A percentile compares a stretch with the other conserved stretches of the same genome.
These are phyloP conservation scores for Bipolaris bicolor DNA, from an alignment of 2,329 filamentous ascomycete genomes.

Conservation along the genomic window DNA sequence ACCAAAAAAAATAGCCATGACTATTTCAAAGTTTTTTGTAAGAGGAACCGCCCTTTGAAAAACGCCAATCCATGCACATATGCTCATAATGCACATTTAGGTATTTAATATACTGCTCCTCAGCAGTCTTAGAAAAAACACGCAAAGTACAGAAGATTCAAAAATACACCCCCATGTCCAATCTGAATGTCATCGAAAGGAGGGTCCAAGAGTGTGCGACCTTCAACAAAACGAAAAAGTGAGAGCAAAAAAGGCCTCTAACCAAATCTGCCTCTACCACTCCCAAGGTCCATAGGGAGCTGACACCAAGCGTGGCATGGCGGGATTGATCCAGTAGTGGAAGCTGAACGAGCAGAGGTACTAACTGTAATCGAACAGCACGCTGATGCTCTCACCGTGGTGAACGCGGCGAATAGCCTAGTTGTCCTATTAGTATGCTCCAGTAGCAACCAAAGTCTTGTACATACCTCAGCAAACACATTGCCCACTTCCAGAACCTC, in stretches of 20 bases:
- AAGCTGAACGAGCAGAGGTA: conserved; percentile 22
- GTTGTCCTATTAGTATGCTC: conserved; percentile 22
- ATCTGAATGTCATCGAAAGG: conserved; percentile 1
- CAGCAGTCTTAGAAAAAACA: conserved; percentile 21
- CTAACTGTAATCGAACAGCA: conserved; percentile 85
- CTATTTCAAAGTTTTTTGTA: conserved; percentile 4
- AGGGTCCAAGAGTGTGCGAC: neutral
- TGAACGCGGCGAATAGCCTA: conserved; percentile 90
- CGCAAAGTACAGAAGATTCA: neutral
- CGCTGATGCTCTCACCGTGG: conserved; percentile 96
- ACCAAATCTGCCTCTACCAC: neutral
- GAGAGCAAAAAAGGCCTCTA: neutral
- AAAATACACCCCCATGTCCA: neutral
- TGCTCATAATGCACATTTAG: conserved; percentile 15
- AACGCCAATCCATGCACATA: conserved; percentile 19
- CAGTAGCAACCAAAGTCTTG: conserved; percentile 1
- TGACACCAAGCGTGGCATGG: neutral
- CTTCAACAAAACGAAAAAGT: neutral
- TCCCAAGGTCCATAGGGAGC: neutral
- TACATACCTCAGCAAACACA: conserved; percentile 82
- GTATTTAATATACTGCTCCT: conserved; percentile 31
- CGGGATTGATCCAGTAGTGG: neutral
- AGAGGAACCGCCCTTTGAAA: conserved; percentile 7
- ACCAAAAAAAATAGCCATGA: neutral
- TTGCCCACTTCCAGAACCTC: conserved; percentile 88